Base-by-base conservation (phyloP, 352 stramenopile genomes). In the Phytophthora europaea region DNA sequence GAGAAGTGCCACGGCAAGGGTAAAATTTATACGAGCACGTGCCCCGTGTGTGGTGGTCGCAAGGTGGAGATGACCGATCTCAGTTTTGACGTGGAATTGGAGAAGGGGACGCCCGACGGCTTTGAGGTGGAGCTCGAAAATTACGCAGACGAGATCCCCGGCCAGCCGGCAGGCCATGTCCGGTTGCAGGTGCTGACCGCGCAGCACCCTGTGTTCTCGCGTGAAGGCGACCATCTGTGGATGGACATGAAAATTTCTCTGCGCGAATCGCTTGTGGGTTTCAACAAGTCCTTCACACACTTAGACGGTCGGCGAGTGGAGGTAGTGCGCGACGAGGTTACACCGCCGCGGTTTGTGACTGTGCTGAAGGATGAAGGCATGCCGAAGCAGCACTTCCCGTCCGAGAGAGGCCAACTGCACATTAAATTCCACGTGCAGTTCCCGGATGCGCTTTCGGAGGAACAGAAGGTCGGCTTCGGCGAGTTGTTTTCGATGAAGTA, bases 351-450 rank as follows among this genome's bases (percentile, higher is more conserved):
- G 40, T 94, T 99, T 71, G 93, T 98, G 1, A 86, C 91, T 33
- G 82, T 91, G 65, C 70, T 99, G 20, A 74, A 81, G n/a, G 83
- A 89, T 59, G 97, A 99, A 76, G 97, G 97, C 56, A 99, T 99
- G 97, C 97, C 97, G 16, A 89, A 98, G 70, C 82, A 97, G 57
- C 94, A 98, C 76, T 90, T 93, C 20, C 79, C 93, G 22, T 97
- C 89, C 18, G 87, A 97, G 68, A 83, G 66, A 36, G 82, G 97
- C 18, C 82, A 98, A 71, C 76, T 99, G 57, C 97, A 97, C 78
- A 94, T 99, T 65, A 99, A 97, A 36, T 98, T 99, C 81, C 92
- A 98, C 64, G 95, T 99, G 4, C 75, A 94, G 66, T 99, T 99
- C 78, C 97, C 97, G 8, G 89, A 97, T 53, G 69, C 80, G 22